These are phyloP conservation scores for Naganishia sp. DNA, from an alignment of 1,284 basidiomycete species.

Conservation along the genomic window DNA sequence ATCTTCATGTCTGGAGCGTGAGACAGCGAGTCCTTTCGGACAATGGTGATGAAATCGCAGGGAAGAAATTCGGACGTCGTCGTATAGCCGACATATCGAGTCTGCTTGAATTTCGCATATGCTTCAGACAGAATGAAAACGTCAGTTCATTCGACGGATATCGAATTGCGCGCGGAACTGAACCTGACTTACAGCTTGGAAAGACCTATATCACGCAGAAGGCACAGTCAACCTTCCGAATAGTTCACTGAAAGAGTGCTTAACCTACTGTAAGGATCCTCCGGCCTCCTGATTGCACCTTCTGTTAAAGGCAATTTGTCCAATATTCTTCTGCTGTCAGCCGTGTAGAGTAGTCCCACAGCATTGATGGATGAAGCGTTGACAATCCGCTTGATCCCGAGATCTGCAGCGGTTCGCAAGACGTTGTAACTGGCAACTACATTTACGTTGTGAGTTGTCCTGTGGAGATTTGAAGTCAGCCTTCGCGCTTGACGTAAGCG, in stretches of 20 bases:
- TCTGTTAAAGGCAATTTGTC: conserved; percentile 45
- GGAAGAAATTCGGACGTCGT: conserved; percentile 47
- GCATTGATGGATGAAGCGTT: conserved; percentile 52
- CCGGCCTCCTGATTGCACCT: conserved; percentile 35
- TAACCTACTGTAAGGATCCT: conserved; percentile 39
- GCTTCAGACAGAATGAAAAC: conserved; percentile 24
- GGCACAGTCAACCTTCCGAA: conserved; percentile 2
- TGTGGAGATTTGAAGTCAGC: not conserved
- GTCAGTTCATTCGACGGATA: not conserved
- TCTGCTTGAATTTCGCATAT: conserved; percentile 52
- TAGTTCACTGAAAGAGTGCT: not conserved
- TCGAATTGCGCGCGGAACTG: not conserved
- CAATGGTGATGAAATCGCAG: conserved; percentile 49
- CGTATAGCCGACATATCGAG: conserved; percentile 43
- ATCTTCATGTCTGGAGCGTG: conserved; percentile 35
- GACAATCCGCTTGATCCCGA: conserved; percentile 47
- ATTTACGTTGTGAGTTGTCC: conserved; percentile 48
- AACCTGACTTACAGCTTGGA: conserved; percentile 44
- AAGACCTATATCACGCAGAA: conserved; percentile 35
- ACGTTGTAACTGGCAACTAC: conserved; percentile 47
- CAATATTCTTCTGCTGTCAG: conserved; percentile 34
- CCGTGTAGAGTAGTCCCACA: conserved; percentile 43
- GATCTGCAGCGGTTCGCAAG: conserved; percentile 46
- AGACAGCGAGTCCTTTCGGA: conserved; percentile 21
- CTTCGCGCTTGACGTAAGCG: not conserved